Base-by-base conservation (phyloP, 2,329 filamentous ascomycete genomes). In the Aspergillus tanneri region DNA sequence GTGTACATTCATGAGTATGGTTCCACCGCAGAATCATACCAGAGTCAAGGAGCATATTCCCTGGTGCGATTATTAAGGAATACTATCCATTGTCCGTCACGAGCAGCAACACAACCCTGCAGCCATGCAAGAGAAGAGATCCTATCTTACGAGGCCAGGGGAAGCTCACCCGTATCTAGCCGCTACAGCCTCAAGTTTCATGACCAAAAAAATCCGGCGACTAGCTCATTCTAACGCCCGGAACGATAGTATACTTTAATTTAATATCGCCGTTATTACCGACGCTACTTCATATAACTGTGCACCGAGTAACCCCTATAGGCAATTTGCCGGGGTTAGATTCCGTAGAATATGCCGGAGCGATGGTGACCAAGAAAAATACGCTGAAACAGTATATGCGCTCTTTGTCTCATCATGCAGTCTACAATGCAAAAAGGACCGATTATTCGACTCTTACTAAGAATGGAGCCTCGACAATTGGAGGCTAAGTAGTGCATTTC, bases 91-190 rank as follows among this genome's bases (percentile, higher is more conserved):
- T 39, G 32, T 38, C 25, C 43, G 22, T 22, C n/a, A 24, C 43
- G 16, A 10, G 11, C 12, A 19, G 43, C 27, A 40, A 46, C 50
- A 55, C 49, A 39, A 43, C 52, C 47, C 43, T 47, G 48, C 46
- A 19, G 30, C 44, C 40, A 49, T 50, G 46, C 54, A 53, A 43
- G 52, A 32, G 35, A 45, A 35, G 30, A 34, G 14, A 34, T 34
- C 7, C 9, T 34, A 16, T 19, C 16, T 34, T 34, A 18, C 19
- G 16, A 16, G 14, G 30, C n/a, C n/a, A n/a, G n/a, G n/a, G n/a
- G n/a, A n/a, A n/a, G n/a, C n/a, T n/a, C 19, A 34, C 10, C 30
- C 30, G 30, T 10, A 14, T 34, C 14, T 34, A 34, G 30, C 30
- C 30, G 30, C 7, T 34, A 18, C 19, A 34, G 30, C 30, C 30